These are phyloP conservation scores for Noccaea bulbosa DNA, from an alignment of 345 rosid species.

Conservation along the genomic window DNA sequence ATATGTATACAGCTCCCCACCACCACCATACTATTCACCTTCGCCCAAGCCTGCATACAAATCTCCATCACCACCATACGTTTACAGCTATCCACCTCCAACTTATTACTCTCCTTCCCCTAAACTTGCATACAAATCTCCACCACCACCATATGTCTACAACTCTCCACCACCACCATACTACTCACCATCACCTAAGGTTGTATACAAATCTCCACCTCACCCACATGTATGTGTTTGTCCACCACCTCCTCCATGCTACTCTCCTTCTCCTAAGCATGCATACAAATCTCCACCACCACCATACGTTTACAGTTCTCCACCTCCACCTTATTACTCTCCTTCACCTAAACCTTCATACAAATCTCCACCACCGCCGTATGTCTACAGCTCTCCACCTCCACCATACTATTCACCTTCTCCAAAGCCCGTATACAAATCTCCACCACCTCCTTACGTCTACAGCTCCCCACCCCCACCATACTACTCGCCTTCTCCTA, in stretches of 20 bases:
- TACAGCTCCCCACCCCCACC: not conserved
- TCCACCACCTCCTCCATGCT: slow-evolving; percentile 1
- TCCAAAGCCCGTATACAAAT: not conserved
- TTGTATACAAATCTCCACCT: slow-evolving; percentile 1
- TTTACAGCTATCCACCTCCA: slow-evolving; percentile 1
- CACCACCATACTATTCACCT: slow-evolving; percentile 8
- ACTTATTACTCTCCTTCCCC: slow-evolving; percentile 1
- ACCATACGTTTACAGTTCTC: not conserved
- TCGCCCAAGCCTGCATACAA: not conserved
- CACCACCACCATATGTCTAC: slow-evolving; percentile 8
- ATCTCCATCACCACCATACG: slow-evolving; percentile 12
- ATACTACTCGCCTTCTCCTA: not conserved
- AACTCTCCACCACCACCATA: slow-evolving; percentile 17
- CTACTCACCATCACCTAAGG: slow-evolving; percentile 1
- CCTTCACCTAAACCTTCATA: not conserved
- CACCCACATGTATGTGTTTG: slow-evolving; percentile 1
- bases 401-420: slow-evolving; percentile 6
- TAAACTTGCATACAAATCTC: not conserved
- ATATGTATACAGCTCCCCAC: not conserved
- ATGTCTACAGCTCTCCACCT: not conserved
- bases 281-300: slow-evolving; percentile 10
- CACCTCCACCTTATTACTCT: slow-evolving; percentile 12
- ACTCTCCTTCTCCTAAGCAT: not conserved
- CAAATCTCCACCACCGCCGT: slow-evolving; percentile 26
- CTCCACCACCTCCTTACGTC: slow-evolving; percentile 5